These are phyloP conservation scores for Amaranthus tricolor DNA, from an alignment of 179 eudicot genomes.

Conservation along the genomic window DNA sequence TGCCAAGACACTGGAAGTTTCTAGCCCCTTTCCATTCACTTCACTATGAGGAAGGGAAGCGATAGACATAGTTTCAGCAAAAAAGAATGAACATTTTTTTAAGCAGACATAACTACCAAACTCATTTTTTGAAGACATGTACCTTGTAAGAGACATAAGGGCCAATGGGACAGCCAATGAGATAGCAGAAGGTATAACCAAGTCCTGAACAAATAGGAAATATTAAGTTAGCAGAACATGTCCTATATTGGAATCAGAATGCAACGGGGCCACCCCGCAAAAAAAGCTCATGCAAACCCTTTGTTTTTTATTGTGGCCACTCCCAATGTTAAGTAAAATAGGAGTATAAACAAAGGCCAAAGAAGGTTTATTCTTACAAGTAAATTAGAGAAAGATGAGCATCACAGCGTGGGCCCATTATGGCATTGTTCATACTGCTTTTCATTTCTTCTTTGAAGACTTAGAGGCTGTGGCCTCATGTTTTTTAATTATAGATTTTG, in stretches of 20 bases:
- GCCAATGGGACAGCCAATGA: slow-evolving; percentile 94
- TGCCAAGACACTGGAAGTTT: slow-evolving; percentile 57
- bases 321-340: too few species aligned
- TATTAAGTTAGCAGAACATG: slow-evolving; percentile 4
- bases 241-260: slow-evolving; percentile 1
- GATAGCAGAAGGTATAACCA: slow-evolving; percentile 63
- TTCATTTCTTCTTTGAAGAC: too few species aligned
- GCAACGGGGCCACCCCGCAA: neutral
- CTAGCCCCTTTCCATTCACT: slow-evolving; percentile 64
- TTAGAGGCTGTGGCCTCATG: too few species aligned
- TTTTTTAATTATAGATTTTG: too few species aligned
- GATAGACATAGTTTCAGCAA: slow-evolving; percentile 10
- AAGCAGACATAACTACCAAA: neutral
- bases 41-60: slow-evolving; percentile 51
- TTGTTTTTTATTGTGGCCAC: too few species aligned
- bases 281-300: too few species aligned
- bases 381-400: too few species aligned
- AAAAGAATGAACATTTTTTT: neutral
- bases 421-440: too few species aligned
- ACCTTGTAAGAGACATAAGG: slow-evolving; percentile 93
- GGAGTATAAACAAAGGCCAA: too few species aligned
- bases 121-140: slow-evolving; percentile 16
- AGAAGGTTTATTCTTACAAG: too few species aligned
- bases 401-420: too few species aligned
- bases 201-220: slow-evolving; percentile 41